Evolutionary conservation across 495 filamentous ascomycete genomes (phyloP).

Genomic region (Aspergillus conjunctus): DNA sequence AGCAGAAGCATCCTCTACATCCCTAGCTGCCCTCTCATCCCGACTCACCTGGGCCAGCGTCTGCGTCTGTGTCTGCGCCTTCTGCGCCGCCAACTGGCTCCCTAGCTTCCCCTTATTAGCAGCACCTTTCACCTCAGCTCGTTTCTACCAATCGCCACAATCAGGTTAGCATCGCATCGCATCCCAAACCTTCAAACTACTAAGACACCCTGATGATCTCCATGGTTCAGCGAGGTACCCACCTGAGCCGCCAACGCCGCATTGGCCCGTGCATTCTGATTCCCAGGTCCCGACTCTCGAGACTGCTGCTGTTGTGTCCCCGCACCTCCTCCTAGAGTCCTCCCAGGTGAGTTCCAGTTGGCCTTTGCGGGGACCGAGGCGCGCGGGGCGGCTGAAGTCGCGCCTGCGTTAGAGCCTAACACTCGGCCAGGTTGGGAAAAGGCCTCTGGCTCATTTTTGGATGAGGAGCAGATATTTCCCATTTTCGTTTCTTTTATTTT

Average conservation of each 20-base stretch:
- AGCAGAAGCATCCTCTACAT: slow-evolving; percentile 56
- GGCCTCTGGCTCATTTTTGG: slow-evolving; percentile 52
- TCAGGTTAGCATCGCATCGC: no score
- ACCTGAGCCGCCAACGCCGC: slow-evolving; percentile 74
- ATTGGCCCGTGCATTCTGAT: slow-evolving; percentile 44
- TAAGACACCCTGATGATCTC: not conserved
- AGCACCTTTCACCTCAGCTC: slow-evolving; percentile 33
- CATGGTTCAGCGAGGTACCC: slow-evolving; percentile 6
- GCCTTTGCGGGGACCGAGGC: slow-evolving; percentile 45
- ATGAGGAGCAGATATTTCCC: slow-evolving; percentile 75
- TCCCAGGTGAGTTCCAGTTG: slow-evolving; percentile 48
- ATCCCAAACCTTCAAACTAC: not conserved
- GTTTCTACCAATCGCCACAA: slow-evolving; percentile 36
- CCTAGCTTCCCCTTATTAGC: slow-evolving; percentile 57
- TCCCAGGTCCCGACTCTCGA: slow-evolving; percentile 42
- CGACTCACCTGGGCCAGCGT: slow-evolving; percentile 59
- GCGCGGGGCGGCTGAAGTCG: slow-evolving; percentile 34
- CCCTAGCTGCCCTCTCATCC: slow-evolving; percentile 57
- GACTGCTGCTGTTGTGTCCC: not conserved
- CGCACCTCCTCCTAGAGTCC: slow-evolving; percentile 16
- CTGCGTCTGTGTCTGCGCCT: slow-evolving; percentile 62
- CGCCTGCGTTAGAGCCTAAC: slow-evolving; percentile 49
- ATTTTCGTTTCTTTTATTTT: slow-evolving; percentile 43
- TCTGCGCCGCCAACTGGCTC: slow-evolving; percentile 64
- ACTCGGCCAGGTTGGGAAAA: slow-evolving; percentile 67